Base-by-base conservation (phyloP, 352 stramenopile species). In the Albugo candida region DNA sequence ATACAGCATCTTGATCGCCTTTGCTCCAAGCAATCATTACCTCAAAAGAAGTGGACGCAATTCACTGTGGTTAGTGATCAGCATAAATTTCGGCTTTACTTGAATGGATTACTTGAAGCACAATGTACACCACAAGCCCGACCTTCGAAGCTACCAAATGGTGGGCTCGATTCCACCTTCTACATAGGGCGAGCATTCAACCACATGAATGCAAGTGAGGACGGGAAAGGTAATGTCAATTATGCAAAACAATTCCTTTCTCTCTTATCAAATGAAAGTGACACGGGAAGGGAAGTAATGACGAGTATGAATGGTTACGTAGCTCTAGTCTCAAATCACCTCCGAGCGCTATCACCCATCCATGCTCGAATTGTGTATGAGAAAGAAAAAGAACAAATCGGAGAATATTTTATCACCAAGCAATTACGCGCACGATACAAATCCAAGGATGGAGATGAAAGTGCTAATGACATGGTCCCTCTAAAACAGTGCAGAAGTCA, bases 331-430 rank as follows among this genome's bases (percentile, higher is more conserved):
- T 78, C 83, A 3, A 93, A 89, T 35, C 89, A 95, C 47, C 89
- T 84, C 41, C 74, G 86, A 1, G 76, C 84, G 13, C 47, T 96
- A 14, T 93, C 81, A 12, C 79, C 85, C 4, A 96, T 96, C 48
- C 86, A 96, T 51, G 81, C 95, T 12, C 76, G 78, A 0, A 86
- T 96, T 35, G 70, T 95, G 14, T 95, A 62, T 37, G 86, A 96
- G 45, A 31, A 31, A 51, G 73, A 38, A 68, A 69, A 13, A 65
- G 63, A 18, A 67, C 69, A 2, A 34, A 36, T 13, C 53, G 44
- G 24, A 46, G 13, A 38, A 17, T 16, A 35, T 41, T 31, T 8
- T 31, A 31, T 31, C 24, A 31, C 24, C 24, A 31, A 31, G 8
- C 24, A 31, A 31, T 31, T 31, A 8, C 3, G 24, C 24, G 24